Percentiles rank a stretch among this genome's conserved stretches.
Evolutionary conservation across 2,329 filamentous ascomycete species (phyloP).

Genomic region (Aspergillus sergii): DNA sequence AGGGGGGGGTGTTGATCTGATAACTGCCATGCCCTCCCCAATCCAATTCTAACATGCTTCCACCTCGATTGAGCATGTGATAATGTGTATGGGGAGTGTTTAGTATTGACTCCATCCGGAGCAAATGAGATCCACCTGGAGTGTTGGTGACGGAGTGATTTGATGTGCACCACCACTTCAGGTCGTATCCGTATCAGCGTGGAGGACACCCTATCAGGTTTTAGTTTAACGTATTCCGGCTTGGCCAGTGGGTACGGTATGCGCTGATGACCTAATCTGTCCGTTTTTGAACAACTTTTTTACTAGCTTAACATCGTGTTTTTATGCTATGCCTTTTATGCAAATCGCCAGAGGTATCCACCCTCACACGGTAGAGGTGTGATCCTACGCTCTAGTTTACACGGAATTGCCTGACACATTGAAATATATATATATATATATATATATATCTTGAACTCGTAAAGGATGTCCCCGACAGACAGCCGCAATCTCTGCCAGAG

Average conservation of each 20-base stretch:
- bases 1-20: background rate
- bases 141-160: background rate
- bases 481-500: background rate
- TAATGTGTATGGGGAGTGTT: background rate
- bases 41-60: background rate
- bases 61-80: background rate
- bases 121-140: background rate
- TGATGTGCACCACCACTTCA: background rate
- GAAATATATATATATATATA: background rate
- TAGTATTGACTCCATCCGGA: no score
- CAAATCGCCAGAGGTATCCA: no score
- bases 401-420: background rate
- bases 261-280: background rate
- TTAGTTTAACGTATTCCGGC: background rate
- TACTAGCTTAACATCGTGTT: no score
- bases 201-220: background rate
- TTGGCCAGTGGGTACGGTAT: background rate
- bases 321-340: no score
- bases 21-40: background rate
- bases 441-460: background rate
- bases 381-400: background rate
- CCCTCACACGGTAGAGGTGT: background rate
- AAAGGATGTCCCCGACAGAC: no score
- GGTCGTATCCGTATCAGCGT: background rate
- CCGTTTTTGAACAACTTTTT: background rate